Evolutionary conservation across 2,329 filamentous ascomycete species (phyloP).

Genomic region (Aureobasidium lini): DNA sequence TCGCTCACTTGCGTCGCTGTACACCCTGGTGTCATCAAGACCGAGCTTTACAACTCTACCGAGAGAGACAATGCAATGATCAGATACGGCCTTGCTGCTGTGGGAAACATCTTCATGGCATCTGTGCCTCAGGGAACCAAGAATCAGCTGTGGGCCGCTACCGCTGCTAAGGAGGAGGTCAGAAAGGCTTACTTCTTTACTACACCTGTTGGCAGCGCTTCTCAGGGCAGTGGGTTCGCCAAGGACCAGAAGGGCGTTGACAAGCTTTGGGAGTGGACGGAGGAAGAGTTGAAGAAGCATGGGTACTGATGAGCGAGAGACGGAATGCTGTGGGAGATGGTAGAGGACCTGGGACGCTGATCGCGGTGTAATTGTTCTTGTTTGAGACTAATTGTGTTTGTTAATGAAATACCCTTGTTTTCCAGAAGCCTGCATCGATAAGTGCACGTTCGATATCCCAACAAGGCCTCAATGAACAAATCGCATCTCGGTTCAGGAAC

Average conservation of each 20-base stretch:
- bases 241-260: constrained; percentile 24
- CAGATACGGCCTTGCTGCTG: constrained; percentile 23
- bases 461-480: no score
- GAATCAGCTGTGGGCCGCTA: constrained; percentile 39
- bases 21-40: constrained; percentile 44
- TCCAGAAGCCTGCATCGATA: no score
- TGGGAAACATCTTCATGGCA: constrained; percentile 19
- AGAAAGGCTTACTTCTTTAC: constrained; percentile 38
- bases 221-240: constrained; percentile 18
- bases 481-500: no score
- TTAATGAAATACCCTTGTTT: no score
- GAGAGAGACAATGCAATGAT: constrained; percentile 22
- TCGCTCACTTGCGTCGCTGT: constrained; percentile 36
- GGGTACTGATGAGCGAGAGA: constrained; percentile 10
- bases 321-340: not conserved
- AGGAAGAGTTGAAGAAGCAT: constrained; percentile 16
- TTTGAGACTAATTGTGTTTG: no score
- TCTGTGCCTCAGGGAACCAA: constrained; percentile 27
- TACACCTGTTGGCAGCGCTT: constrained; percentile 28
- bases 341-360: no score
- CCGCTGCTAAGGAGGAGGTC: constrained; percentile 27
- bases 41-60: constrained; percentile 32
- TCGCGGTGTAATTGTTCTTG: no score
- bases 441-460: no score
- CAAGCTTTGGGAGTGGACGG: constrained; percentile 34